phyloP scores from a whole-genome alignment of 1,284 basidiomycete species.

The Volvariella volvacea region DNA sequence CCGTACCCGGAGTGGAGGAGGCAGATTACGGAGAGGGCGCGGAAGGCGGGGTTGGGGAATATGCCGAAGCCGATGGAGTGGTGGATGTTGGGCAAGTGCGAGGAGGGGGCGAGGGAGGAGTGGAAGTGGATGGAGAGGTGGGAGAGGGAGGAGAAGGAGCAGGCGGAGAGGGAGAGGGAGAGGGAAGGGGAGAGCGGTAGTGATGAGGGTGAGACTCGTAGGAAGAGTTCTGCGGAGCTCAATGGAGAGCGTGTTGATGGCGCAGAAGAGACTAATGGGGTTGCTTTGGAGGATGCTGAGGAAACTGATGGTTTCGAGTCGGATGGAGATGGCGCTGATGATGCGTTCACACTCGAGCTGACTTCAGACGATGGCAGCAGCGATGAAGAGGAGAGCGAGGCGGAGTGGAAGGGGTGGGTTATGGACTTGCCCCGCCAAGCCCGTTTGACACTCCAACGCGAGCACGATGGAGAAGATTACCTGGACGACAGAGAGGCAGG shows the following conservation, averaged over 20 bases:
- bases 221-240: background rate
- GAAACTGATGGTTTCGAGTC: too few relatives aligned
- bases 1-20: constrained; percentile 62
- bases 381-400: constrained; percentile 30
- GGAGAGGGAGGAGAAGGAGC: background rate
- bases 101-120: background rate
- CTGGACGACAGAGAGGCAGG: background rate
- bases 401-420: constrained; percentile 57
- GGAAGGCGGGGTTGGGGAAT: constrained; percentile 48
- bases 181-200: constrained; percentile 9
- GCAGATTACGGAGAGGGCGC: constrained; percentile 39
- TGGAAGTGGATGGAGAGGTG: constrained; percentile 3
- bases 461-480: background rate
- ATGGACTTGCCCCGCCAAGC: constrained; percentile 41
- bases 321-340: too few relatives aligned
- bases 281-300: too few relatives aligned
- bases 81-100: constrained; percentile 24
- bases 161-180: constrained; percentile 3
- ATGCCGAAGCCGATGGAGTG: constrained; percentile 44
- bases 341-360: background rate
- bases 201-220: constrained; percentile 3
- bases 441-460: constrained; percentile 8
- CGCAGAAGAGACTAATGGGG: background rate
- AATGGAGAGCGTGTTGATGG: constrained; percentile 9
- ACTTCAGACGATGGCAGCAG: constrained; percentile 14